Evolutionary conservation across 2,329 filamentous ascomycete species (phyloP), one percentile per base, ranked within the genome.

Genomic region (Hypomyces perniciosus): DNA sequence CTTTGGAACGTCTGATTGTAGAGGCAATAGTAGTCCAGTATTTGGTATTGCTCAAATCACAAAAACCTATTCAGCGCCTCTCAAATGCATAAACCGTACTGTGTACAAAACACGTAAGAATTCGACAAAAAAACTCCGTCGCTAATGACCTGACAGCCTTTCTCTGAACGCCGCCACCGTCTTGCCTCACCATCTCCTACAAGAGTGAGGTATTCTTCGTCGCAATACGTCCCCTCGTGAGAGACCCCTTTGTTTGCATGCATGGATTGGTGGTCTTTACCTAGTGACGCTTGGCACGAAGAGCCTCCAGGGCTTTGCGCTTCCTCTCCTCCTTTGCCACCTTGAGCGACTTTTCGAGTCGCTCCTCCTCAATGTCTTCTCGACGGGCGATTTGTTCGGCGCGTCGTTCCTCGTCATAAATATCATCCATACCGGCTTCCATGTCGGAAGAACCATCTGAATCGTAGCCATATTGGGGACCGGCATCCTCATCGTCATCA

Each of bases 351-450:
- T 74, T 78, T 65, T 86, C 85, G 39, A 86, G 76, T 3, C 73
- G 75, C 58, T 86, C 70, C 53, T 86, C 82, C 57, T 80, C 72
- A 13, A 78, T 72, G 59, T 91, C 88, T 63, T 91, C 88, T 43
- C 77, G 76, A 41, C 79, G 79, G 27, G 86, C 88, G 49, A 77
- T 73, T 30, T 72, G 68, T 53, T 84, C 78, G 2, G 86, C 85
- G 45, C 71, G 63, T 43, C 74, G 71, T 64, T 92, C 88, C 65
- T 92, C 88, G 34, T 77, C 72, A 54, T 90, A 85, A 47, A 91
- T 80, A 58, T 90, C 86, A 54, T 84, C 84, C 35, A 85, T 65
- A 33, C 85, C 86, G 2, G 85, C 88, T 65, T 90, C 86, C 85
- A 90, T 90, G 59, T 89, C 87, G 5, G 85, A 88, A 5, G 84